phyloP scores from a whole-genome alignment of 2,329 filamentous ascomycete genomes.

The Arthrobotrys entomopaga region DNA sequence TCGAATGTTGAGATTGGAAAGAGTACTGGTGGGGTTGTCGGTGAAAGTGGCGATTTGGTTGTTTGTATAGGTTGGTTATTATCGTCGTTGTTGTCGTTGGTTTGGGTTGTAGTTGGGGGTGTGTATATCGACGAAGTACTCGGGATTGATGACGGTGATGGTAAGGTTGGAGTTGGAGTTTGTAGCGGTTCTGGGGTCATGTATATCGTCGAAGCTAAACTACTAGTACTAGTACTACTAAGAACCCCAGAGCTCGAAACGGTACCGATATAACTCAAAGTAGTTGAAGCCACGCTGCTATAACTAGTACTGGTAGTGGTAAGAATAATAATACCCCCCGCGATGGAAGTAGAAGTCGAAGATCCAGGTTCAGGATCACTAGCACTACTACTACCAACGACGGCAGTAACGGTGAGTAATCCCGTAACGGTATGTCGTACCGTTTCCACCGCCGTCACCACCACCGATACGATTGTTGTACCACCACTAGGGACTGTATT shows the following conservation, averaged over 20 bases:
- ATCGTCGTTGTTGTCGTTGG: neutral
- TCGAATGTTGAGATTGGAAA: neutral
- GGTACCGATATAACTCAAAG: too few relatives aligned
- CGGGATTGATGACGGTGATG: neutral
- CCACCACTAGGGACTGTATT: too few relatives aligned
- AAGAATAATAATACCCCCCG: too few relatives aligned
- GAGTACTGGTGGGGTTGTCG: neutral
- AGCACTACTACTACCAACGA: neutral
- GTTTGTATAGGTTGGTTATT: neutral
- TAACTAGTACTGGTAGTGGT: too few relatives aligned
- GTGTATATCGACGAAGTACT: slow-evolving; percentile 4
- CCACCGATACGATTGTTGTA: neutral
- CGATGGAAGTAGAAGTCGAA: neutral
- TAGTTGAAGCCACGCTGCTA: too few relatives aligned
- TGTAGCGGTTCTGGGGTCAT: neutral
- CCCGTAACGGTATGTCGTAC: slow-evolving; percentile 13
- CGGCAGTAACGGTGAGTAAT: neutral
- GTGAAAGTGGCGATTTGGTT: neutral
- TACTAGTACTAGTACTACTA: too few relatives aligned
- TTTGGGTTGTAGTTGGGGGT: neutral
- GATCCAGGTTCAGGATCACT: neutral
- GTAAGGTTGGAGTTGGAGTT: neutral
- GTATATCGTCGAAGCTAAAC: neutral
- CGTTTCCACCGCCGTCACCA: slow-evolving; percentile 13
- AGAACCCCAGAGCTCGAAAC: too few relatives aligned